Conservation (phyloP, 2,329 filamentous ascomycete genomes). For the Arachnopeziza araneosa region DNA sequence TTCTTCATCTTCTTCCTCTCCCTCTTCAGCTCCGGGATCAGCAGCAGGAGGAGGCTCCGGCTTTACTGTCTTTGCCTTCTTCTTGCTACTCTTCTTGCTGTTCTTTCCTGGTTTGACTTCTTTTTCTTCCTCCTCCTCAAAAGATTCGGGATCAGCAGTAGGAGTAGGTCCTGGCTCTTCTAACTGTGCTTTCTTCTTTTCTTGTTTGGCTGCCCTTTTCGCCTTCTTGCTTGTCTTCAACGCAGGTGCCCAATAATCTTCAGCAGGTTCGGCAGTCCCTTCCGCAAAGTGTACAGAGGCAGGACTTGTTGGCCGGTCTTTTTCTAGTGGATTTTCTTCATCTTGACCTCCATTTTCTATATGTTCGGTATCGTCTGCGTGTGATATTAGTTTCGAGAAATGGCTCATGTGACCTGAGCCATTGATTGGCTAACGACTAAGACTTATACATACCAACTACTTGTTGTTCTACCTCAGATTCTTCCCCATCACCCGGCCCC, state of each 20-base stretch:
- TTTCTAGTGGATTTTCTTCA: not conserved
- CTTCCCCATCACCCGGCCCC: not conserved
- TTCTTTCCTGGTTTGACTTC: slow-evolving; percentile 7
- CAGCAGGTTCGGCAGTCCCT: slow-evolving; percentile 8
- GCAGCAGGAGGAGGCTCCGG: too few species aligned
- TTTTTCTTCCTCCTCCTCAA: not conserved
- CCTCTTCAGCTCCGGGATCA: too few species aligned
- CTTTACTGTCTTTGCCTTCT: slow-evolving; percentile 1
- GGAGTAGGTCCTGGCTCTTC: not conserved
- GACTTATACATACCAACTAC: slow-evolving; percentile 2
- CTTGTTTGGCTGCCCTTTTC: slow-evolving; percentile 10
- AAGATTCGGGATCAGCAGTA: not conserved
- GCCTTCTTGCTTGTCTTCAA: slow-evolving; percentile 14
- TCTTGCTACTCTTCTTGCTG: slow-evolving; percentile 5
- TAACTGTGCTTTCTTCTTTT: slow-evolving; percentile 6
- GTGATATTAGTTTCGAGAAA: not conserved
- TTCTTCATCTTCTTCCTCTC: slow-evolving; percentile 1
- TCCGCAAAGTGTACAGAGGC: slow-evolving; percentile 14
- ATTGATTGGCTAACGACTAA: not conserved
- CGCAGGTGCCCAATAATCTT: not conserved
- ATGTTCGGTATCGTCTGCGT: not conserved
- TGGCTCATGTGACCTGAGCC: not conserved
- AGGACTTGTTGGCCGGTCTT: not conserved
- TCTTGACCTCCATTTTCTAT: not conserved
- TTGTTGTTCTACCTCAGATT: not conserved